Evolutionary conservation across 2,329 filamentous ascomycete genomes (phyloP), one percentile per base, ranked within the genome.

Genomic region (Colletotrichum gloeosporioides): DNA sequence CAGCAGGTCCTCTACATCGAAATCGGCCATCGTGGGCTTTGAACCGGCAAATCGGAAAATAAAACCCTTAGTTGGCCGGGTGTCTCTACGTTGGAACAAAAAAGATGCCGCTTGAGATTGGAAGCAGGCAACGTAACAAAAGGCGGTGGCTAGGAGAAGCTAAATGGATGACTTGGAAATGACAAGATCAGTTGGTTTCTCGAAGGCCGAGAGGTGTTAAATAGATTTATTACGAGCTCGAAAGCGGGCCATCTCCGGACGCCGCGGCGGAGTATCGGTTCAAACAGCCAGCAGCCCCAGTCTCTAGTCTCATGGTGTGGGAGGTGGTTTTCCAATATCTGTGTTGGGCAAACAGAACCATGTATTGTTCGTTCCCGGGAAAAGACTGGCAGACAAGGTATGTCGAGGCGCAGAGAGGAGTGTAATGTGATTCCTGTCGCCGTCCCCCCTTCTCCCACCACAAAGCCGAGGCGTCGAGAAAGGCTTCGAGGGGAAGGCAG

Each of bases 1-100:
- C 59, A 92, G 85, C 34, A 90, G 82, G 76, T 88, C 86, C 71
- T 91, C 89, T 10, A 91, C 89, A 69, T 91, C 85, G 55, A 92
- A 86, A 78, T 90, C 85, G 34, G 88, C 87, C 75, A 77, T 77
- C 71, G 39, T 63, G 62, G 62, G 16, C 25, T 49, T 53, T 53
- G 44, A 53, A 53, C n/a, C 62, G 12, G 16, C 4, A 25, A 34
- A 57, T 29, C 10, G 18, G 27, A 10, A 49, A 61, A 69, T 25
- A 29, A 22, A 22, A 22, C n/a, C n/a, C 44, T 53, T 22, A 13
- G 44, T 22, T 53, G 22, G 8, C 13, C n/a, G 57, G 59, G 57
- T 74, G 66, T 66, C 49, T 69, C 34, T 25, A 65, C 16, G 15
- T 73, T 31, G 39, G 16, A n/a, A 64, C 22, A 39, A 25, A 29